Base-by-base conservation (phyloP, 2,329 filamentous ascomycete genomes). In the Exophiala xenobiotica region DNA sequence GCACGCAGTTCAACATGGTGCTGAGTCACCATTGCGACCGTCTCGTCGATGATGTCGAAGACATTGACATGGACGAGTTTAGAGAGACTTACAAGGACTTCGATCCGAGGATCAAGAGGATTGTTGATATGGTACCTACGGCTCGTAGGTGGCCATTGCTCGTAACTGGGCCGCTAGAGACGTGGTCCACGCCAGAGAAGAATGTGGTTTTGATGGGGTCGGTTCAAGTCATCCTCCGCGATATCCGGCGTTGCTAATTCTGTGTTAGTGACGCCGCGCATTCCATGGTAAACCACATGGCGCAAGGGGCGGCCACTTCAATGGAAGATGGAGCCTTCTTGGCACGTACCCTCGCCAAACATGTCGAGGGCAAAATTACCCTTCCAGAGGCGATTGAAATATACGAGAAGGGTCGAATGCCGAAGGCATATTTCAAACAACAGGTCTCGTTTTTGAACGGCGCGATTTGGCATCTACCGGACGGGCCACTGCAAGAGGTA, bases 1-100 rank as follows among this genome's bases (percentile, higher is more conserved):
- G 71, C 8, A 70, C 67, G 40, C 64, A 70, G 27, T 74, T 74
- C 61, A 76, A 76, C 54, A 68, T 77, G 64, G 74, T 77, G 3
- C 64, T 77, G 11, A 70, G 68, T 52, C 64, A 75, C 65, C 63
- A 73, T 58, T 56, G 68, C 46, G 59, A 68, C 51, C 67, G 70
- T 5, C 63, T 68, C 12, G 68, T 69, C 1, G 61, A 67, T 12
- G 63, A 65, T 1, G 64, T 71, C 14, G 64, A 68, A 12, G 61
- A 72, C 12, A 67, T 72, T 31, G 67, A 70, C 31, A 66, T 76
- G 11, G 64, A 72, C 18, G 74, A 77, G 49, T 68, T 77, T 51
- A 55, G 65, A 19, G 61, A 67, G 6, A 64, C 71, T 14, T 77
- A 73, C 53, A 66, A 70, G 44, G 69, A 69, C 37, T 77, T 72